Evolutionary conservation across 2,329 filamentous ascomycete species (phyloP).

Genomic region (Monosporascus sp.): DNA sequence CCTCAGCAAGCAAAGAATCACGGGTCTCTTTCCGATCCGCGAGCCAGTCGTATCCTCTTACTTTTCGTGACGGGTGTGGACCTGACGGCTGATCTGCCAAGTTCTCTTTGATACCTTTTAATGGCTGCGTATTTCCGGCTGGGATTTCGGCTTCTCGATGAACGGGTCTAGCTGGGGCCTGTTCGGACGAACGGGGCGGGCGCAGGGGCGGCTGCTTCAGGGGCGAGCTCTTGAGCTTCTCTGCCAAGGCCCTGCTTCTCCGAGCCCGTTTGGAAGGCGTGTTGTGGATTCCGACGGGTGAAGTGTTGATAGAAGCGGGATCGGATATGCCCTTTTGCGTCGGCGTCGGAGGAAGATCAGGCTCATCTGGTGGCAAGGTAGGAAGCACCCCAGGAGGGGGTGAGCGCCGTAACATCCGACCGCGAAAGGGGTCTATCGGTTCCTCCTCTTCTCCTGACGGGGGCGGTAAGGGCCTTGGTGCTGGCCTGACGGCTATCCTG

Average conservation of each 20-base stretch:
- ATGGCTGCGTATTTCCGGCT: slow-evolving; percentile 8
- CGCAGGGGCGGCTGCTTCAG: slow-evolving; percentile 39
- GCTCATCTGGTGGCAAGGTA: slow-evolving; percentile 42
- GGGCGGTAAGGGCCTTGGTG: slow-evolving; percentile 42
- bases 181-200: slow-evolving; percentile 12
- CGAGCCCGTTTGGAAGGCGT: slow-evolving; percentile 48
- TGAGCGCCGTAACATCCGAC: slow-evolving; percentile 30
- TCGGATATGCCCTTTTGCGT: slow-evolving; percentile 44
- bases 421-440: slow-evolving; percentile 36
- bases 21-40: slow-evolving; percentile 46
- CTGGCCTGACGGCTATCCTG: slow-evolving; percentile 37
- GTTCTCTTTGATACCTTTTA: not conserved
- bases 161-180: not conserved
- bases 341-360: slow-evolving; percentile 58
- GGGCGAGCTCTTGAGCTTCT: slow-evolving; percentile 42
- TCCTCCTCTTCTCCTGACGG: slow-evolving; percentile 39
- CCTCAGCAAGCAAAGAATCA: slow-evolving; percentile 49
- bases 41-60: slow-evolving; percentile 37
- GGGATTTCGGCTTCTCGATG: slow-evolving; percentile 8
- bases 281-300: slow-evolving; percentile 54
- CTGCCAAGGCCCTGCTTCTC: slow-evolving; percentile 34
- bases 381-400: slow-evolving; percentile 30
- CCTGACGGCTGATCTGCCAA: not conserved
- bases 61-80: slow-evolving; percentile 34
- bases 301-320: slow-evolving; percentile 44